phyloP scores from a whole-genome alignment of 192 early-diverging fungal genomes.

The Phycomyces blakesleeanus region DNA sequence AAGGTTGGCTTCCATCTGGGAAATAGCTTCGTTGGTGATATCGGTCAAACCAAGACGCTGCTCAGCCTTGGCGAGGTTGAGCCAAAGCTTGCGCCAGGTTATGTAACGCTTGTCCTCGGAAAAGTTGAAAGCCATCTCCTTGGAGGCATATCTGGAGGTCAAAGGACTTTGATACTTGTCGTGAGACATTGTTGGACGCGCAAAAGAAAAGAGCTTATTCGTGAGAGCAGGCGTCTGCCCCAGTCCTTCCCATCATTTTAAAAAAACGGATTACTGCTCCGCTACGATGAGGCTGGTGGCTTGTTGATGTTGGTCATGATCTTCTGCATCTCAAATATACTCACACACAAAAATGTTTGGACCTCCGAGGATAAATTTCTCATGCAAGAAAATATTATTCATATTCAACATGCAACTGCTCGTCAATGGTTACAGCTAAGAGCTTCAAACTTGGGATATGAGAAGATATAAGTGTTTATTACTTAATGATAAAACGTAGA shows the following conservation, averaged over 20 bases:
- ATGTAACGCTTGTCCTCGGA: conserved; percentile 93
- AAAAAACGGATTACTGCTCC: background rate
- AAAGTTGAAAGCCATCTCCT: conserved; percentile 96
- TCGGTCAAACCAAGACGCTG: conserved; percentile 85
- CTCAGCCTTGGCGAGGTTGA: conserved; percentile 89
- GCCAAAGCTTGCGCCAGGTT: conserved; percentile 96
- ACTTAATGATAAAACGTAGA: no score
- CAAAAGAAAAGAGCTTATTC: conserved; percentile 10
- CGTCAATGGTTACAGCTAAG: no score
- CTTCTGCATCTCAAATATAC: background rate
- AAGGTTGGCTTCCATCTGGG: conserved; percentile 86
- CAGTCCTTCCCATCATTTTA: no score
- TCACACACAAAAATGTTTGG: no score
- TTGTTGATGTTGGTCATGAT: conserved; percentile 4
- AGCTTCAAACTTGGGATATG: no score
- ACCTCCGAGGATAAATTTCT: no score
- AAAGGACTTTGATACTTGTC: conserved; percentile 92
- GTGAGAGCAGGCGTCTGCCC: background rate
- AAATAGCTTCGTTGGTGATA: conserved; percentile 82
- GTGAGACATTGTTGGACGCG: conserved; percentile 47
- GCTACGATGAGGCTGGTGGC: background rate
- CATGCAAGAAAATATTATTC: no score
- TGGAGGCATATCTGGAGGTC: conserved; percentile 93
- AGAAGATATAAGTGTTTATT: no score
- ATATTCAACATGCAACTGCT: no score